Percentiles rank a stretch among this genome's conserved stretches.
Evolutionary conservation across 768 basidiomycete species (phyloP).

Genomic region (Leucosporidium yakuticum): DNA sequence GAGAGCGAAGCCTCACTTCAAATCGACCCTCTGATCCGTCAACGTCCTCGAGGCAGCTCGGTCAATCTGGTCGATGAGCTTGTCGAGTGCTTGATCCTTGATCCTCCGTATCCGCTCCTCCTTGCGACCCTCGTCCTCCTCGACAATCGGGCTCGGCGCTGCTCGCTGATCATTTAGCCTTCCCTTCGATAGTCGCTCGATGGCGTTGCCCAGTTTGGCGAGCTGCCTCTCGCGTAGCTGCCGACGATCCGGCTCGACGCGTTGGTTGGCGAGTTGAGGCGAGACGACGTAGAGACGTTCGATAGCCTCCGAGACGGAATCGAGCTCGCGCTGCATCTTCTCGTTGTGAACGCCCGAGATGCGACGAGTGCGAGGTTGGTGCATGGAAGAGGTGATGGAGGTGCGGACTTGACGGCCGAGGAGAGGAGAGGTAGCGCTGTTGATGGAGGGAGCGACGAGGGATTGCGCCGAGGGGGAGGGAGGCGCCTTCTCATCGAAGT

Average conservation of each 20-base stretch:
- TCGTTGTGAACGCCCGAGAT: conserved; percentile 49
- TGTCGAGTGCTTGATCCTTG: conserved; percentile 62
- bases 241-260: conserved; percentile 67
- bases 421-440: conserved; percentile 25
- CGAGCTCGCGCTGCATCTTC: conserved; percentile 77
- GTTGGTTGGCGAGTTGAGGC: conserved; percentile 84
- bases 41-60: conserved; percentile 64
- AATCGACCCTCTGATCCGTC: conserved; percentile 61
- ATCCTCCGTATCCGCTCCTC: not conserved
- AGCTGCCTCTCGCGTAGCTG: conserved; percentile 69
- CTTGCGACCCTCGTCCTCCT: not conserved
- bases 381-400: not conserved
- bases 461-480: not conserved
- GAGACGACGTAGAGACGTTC: conserved; percentile 78
- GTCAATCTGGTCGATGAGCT: conserved; percentile 50
- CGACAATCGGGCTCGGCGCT: conserved; percentile 7
- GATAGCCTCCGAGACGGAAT: conserved; percentile 77
- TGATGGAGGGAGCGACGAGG: conserved; percentile 8
- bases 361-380: conserved; percentile 5
- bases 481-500: conserved; percentile 6
- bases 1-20: conserved; percentile 19
- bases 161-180: conserved; percentile 41
- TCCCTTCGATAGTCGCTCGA: conserved; percentile 39
- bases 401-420: not conserved
- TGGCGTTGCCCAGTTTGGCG: conserved; percentile 47